Conservation (phyloP, 495 filamentous ascomycete species). For the Apiosordaria backusii region DNA sequence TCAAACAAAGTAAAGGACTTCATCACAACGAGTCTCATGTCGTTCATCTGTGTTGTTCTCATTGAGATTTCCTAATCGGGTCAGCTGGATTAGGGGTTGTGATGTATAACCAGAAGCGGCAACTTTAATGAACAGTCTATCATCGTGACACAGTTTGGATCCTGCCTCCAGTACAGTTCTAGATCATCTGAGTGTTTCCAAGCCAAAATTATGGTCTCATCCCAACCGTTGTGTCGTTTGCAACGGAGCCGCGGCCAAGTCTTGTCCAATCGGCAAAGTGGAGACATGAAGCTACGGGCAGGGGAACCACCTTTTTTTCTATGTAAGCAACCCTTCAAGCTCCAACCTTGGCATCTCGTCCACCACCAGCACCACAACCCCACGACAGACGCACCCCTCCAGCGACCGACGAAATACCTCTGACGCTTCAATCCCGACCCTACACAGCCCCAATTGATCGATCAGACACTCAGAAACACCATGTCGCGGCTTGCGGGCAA, state of each 20-base stretch:
- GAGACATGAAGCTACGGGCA: neutral
- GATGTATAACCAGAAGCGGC: too few species aligned
- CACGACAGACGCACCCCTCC: neutral
- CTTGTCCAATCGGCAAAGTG: neutral
- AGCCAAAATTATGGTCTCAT: too few species aligned
- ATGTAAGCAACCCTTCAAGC: neutral
- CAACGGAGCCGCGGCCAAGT: neutral
- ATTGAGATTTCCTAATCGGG: too few species aligned
- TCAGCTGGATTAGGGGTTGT: too few species aligned
- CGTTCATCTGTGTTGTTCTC: too few species aligned
- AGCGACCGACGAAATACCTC: neutral
- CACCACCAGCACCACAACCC: neutral
- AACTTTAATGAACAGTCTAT: too few species aligned
- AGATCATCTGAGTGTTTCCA: too few species aligned
- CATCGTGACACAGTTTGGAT: too few species aligned
- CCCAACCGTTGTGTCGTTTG: neutral
- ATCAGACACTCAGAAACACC: constrained; percentile 33
- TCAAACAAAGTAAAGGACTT: too few species aligned
- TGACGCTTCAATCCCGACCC: neutral
- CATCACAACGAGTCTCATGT: too few species aligned
- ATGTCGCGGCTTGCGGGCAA: constrained; percentile 36
- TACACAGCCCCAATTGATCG: neutral
- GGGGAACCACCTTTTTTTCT: neutral
- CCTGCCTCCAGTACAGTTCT: too few species aligned
- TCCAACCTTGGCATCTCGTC: neutral